phyloP scores from a whole-genome alignment of 164 flowering plant species.

The Kingdonia uniflora region DNA sequence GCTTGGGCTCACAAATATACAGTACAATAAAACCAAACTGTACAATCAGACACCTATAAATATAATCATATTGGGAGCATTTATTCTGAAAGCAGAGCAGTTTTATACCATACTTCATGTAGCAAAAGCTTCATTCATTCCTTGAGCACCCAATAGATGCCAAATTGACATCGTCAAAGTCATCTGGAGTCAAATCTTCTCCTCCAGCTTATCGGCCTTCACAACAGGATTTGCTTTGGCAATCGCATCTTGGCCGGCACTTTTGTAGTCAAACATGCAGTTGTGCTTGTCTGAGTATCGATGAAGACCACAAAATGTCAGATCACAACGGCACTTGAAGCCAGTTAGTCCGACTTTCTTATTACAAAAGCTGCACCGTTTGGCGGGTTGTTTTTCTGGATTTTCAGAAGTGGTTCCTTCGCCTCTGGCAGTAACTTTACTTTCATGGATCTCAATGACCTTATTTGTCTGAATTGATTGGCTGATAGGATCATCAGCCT shows the following conservation, averaged over 20 bases:
- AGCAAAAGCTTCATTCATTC: neutral
- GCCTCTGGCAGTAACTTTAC: neutral
- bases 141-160: neutral
- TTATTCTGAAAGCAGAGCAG: slow-evolving; percentile 1
- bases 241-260: slow-evolving; percentile 11
- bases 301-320: slow-evolving; percentile 14
- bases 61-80: neutral
- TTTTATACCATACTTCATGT: slow-evolving; percentile 4
- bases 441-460: neutral
- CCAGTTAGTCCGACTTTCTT: slow-evolving; percentile 15
- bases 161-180: neutral
- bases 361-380: slow-evolving; percentile 11
- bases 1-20: neutral
- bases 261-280: slow-evolving; percentile 14
- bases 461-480: neutral
- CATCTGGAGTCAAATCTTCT: neutral
- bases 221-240: slow-evolving; percentile 16
- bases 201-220: slow-evolving; percentile 12
- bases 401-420: slow-evolving; percentile 10
- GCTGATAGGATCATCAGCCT: slow-evolving; percentile 2
- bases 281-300: slow-evolving; percentile 13
- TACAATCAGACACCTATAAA: slow-evolving; percentile 4
- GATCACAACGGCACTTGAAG: slow-evolving; percentile 15
- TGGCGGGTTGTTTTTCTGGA: slow-evolving; percentile 11
- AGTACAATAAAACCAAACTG: slow-evolving; percentile 4